Base-by-base conservation (phyloP, 2,329 filamentous ascomycete genomes). In the Fusarium duplospermum region DNA sequence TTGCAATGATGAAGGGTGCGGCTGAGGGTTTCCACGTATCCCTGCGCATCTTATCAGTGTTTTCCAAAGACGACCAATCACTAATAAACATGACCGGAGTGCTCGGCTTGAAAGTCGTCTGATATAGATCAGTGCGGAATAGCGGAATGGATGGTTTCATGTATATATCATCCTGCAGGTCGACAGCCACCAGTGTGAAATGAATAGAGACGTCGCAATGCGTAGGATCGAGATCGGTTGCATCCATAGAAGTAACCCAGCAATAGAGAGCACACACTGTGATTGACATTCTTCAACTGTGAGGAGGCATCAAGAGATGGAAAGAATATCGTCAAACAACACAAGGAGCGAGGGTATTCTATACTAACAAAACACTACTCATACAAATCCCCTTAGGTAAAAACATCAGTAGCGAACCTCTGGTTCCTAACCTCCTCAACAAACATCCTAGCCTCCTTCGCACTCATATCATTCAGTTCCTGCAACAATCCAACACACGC, bases 361-460 rank as follows among this genome's bases (percentile, higher is more conserved):
- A 54, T 33, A 0, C 5, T 6, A 31, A 52, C 18, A 54, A n/a
- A 54, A 31, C 47, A 29, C 47, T 29, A 16, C 16, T 29, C 18
- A 2, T 27, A 40, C 20, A 27, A 14, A 29, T 29, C 0, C 16
- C 57, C 4, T 47, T 20, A 58, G 0, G 64, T 70, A 45, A 72
- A 72, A 24, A 70, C 64, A 14, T 62, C 64, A 1, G 64, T 54
- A 10, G 60, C 57, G 4, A 52, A 67, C 20, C 45, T 68, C 33
- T 62, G 57, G 2, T 58, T 72, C 4, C 57, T 1, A 16, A 60
- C 27, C 38, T 60, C 57, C 57, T 60, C 57, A 7, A 60, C 57
- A 60, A 60, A 60, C 16, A 1, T 4, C 38, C 57, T 60, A 6
- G 57, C 57, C 24, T 31, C 38, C 24, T 18, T n/a, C 2, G 45